Conservation (phyloP, 805 yeast genomes). For the Cyberlindnera euphorbiae region DNA sequence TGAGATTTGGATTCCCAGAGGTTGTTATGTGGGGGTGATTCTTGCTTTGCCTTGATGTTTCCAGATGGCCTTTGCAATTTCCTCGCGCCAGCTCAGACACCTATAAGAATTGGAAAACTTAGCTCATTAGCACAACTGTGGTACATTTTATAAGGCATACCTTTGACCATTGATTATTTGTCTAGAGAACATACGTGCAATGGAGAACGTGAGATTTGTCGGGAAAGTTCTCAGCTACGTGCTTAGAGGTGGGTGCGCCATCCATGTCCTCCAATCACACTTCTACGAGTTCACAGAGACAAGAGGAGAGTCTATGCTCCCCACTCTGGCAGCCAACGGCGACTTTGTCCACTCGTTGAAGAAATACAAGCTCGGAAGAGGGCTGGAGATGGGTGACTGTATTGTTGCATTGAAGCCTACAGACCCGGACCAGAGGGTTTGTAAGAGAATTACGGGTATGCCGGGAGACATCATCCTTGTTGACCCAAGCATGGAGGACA, state of each 20-base stretch:
- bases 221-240: constrained; percentile 24
- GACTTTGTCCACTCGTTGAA: constrained; percentile 82
- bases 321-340: constrained; percentile 68
- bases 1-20: no score
- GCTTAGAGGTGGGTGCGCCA: constrained; percentile 51
- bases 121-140: no score
- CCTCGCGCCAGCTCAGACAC: no score
- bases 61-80: no score
- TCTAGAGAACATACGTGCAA: no score
- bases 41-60: no score
- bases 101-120: no score
- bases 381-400: constrained; percentile 76
- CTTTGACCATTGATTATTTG: no score
- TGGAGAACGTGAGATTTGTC: constrained; percentile 19
- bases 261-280: constrained; percentile 64
- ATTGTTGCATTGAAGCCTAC: constrained; percentile 88
- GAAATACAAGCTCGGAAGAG: constrained; percentile 55
- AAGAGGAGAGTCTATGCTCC: constrained; percentile 92
- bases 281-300: constrained; percentile 77
- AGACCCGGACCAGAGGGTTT: constrained; percentile 77
- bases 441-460: constrained; percentile 93
- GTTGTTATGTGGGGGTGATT: no score
- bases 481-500: constrained; percentile 60
- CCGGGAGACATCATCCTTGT: constrained; percentile 83
- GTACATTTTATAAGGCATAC: no score